phyloP scores from a whole-genome alignment of 495 filamentous ascomycete genomes.

The Lophium mytilinum region DNA sequence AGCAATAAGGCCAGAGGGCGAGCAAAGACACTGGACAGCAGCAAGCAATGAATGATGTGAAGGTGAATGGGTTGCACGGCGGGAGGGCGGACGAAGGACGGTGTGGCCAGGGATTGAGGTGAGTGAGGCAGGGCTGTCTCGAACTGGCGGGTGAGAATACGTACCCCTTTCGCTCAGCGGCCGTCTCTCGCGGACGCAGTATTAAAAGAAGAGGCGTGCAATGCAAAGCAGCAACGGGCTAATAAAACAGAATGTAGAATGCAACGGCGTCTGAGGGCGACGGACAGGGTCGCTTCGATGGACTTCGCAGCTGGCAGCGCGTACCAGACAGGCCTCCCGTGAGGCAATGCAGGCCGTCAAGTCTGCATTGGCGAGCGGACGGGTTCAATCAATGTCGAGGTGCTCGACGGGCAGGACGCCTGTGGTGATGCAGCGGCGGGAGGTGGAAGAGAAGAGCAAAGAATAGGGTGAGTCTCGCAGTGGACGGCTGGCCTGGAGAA shows the following conservation, averaged over 20 bases:
- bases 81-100: neutral
- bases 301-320: conserved; percentile 25
- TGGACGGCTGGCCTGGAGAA: neutral
- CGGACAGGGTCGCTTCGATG: conserved; percentile 20
- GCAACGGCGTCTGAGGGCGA: conserved; percentile 14
- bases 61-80: neutral
- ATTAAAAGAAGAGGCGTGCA: conserved; percentile 8
- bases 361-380: conserved; percentile 22
- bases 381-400: conserved; percentile 20
- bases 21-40: neutral
- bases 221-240: conserved; percentile 4
- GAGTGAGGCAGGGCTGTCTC: conserved; percentile 1
- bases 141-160: conserved; percentile 13
- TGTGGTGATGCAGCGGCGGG: conserved; percentile 7
- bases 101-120: conserved; percentile 3
- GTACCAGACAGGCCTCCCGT: conserved; percentile 27
- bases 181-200: neutral
- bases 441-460: conserved; percentile 12
- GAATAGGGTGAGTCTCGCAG: conserved; percentile 13
- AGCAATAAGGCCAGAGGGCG: conserved; percentile 1
- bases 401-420: conserved; percentile 2
- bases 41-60: neutral
- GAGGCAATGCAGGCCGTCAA: conserved; percentile 18
- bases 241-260: conserved; percentile 26
- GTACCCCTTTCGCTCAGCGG: conserved; percentile 22